Evolutionary conservation across 805 yeast genomes (phyloP).

Genomic region (Candida ulmi): DNA sequence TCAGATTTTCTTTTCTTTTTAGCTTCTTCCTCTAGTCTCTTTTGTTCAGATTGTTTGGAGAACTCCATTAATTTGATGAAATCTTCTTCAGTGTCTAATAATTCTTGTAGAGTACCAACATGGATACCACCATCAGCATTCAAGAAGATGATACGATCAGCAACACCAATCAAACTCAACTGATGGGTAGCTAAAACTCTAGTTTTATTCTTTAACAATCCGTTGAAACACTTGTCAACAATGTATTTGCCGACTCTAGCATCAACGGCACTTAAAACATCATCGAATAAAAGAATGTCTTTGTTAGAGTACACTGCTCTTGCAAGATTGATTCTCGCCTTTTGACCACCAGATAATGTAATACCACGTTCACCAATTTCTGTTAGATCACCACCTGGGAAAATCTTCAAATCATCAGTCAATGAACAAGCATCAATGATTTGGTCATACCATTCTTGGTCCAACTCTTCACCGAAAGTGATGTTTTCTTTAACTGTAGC

Average conservation of each 20-base stretch:
- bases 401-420: conserved; percentile 47
- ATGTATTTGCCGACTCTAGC: conserved; percentile 72
- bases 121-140: conserved; percentile 54
- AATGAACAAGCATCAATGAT: conserved; percentile 58
- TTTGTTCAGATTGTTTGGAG: conserved; percentile 27
- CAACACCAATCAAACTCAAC: conserved; percentile 53
- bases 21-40: conserved; percentile 1
- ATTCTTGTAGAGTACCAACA: conserved; percentile 50
- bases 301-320: conserved; percentile 62
- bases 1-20: conserved; percentile 25
- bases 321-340: conserved; percentile 66
- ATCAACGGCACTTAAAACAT: conserved; percentile 72
- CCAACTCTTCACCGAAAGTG: conserved; percentile 47
- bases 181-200: conserved; percentile 76
- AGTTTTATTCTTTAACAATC: conserved; percentile 46
- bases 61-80: conserved; percentile 46
- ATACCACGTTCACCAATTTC: conserved; percentile 77
- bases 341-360: conserved; percentile 75
- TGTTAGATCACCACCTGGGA: conserved; percentile 64
- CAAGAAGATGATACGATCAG: conserved; percentile 59
- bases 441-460: conserved; percentile 42
- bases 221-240: conserved; percentile 53
- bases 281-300: conserved; percentile 63
- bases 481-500: conserved; percentile 66
- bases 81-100: conserved; percentile 32